Percentiles rank a stretch among this genome's conserved stretches.
Conservation (phyloP, 2,329 filamentous ascomycete genomes). For the Fusarium tupiense region DNA sequence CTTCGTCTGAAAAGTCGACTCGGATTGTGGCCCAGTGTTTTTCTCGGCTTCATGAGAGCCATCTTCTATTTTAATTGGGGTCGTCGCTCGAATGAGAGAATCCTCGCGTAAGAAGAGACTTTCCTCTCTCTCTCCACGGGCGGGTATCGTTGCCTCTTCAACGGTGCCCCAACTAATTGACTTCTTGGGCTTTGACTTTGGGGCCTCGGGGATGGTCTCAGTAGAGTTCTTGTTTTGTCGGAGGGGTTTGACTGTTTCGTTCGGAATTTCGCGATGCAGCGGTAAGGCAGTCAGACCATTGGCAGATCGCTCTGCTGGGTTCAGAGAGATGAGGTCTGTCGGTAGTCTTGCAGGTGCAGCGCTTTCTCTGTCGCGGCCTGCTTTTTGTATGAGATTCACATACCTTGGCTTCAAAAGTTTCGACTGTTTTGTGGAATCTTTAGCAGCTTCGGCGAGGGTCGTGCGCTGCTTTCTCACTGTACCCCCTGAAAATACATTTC, state of each 20-base stretch:
- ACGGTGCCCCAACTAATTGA: constrained; percentile 40
- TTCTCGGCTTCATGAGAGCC: neutral
- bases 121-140: constrained; percentile 40
- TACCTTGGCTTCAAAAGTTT: constrained; percentile 52
- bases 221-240: neutral
- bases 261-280: neutral
- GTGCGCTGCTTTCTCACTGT: constrained; percentile 50
- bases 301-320: constrained; percentile 32
- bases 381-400: constrained; percentile 54
- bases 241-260: constrained; percentile 10
- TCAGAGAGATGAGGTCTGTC: constrained; percentile 43
- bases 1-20: neutral
- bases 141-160: constrained; percentile 32
- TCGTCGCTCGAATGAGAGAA: neutral
- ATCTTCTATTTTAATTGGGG: neutral
- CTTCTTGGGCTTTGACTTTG: constrained; percentile 39
- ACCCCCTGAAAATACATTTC: constrained; percentile 60
- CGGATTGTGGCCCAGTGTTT: neutral
- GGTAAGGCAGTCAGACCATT: neutral
- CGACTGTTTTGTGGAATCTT: constrained; percentile 53
- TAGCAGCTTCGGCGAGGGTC: constrained; percentile 51
- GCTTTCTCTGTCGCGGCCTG: constrained; percentile 57
- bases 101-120: constrained; percentile 38
- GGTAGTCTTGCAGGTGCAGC: constrained; percentile 50
- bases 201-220: neutral